phyloP scores from a whole-genome alignment of 1,284 basidiomycete genomes.

The Meripilus lineatus region DNA sequence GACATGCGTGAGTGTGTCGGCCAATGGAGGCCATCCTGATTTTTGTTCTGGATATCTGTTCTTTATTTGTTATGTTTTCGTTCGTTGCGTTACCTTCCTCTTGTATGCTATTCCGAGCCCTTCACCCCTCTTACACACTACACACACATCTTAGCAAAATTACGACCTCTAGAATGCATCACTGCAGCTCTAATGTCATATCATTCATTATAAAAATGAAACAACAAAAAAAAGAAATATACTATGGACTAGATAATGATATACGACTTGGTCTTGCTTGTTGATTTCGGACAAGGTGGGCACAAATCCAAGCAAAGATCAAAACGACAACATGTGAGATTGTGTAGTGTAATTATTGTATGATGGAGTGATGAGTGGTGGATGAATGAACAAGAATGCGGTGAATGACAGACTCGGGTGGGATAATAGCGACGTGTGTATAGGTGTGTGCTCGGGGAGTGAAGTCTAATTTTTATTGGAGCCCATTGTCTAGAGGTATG shows the following conservation, averaged over 20 bases:
- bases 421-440: constrained; percentile 4
- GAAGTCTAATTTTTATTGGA: background rate
- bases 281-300: background rate
- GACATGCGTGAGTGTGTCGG: background rate
- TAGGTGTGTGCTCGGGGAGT: constrained; percentile 9
- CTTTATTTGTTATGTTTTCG: too few species aligned
- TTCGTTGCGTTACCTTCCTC: too few species aligned
- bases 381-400: background rate
- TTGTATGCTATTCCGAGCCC: background rate
- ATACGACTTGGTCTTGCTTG: background rate
- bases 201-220: too few species aligned
- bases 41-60: too few species aligned
- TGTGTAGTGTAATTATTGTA: background rate
- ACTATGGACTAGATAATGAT: constrained; percentile 12
- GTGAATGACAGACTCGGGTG: background rate
- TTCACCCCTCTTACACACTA: background rate
- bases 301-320: too few species aligned
- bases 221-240: too few species aligned
- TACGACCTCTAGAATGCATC: background rate
- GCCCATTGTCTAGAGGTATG: constrained; percentile 33
- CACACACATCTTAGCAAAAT: too few species aligned
- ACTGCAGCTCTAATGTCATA: constrained; percentile 14
- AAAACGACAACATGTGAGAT: too few species aligned
- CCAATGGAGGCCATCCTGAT: too few species aligned
- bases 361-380: background rate